These are phyloP conservation scores for Gardenia jasminoides DNA, from an alignment of 257 asterid genomes.

Conservation along the genomic window DNA sequence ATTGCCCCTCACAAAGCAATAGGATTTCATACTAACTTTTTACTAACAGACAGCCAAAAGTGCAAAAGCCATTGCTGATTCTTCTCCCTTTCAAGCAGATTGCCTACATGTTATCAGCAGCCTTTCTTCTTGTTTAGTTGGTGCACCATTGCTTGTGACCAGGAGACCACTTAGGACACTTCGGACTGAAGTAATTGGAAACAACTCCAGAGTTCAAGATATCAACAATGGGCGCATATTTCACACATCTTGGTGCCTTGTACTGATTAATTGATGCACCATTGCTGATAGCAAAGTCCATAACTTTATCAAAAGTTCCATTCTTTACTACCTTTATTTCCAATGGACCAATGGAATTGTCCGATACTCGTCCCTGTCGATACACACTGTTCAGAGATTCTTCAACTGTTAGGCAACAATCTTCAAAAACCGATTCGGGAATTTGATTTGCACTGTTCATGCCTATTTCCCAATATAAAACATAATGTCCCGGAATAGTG, in stretches of 20 bases:
- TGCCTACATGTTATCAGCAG: no score
- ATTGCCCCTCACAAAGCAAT: no score
- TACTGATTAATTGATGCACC: conserved; percentile 96
- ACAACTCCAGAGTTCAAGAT: conserved; percentile 58
- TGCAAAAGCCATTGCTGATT: no score
- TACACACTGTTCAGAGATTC: conserved; percentile 83
- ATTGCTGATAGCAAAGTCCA: conserved; percentile 82
- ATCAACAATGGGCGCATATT: conserved; percentile 75
- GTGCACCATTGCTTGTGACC: conserved; percentile 68
- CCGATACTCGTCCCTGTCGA: conserved; percentile 70
- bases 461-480: conserved; percentile 71
- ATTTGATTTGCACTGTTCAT: conserved; percentile 43
- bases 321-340: conserved; percentile 75
- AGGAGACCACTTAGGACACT: conserved; percentile 75
- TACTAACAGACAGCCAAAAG: no score
- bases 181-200: conserved; percentile 65
- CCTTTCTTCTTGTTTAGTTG: no score
- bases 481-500: conserved; percentile 77
- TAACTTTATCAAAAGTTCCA: conserved; percentile 84
- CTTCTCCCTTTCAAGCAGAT: no score
- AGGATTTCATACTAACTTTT: no score
- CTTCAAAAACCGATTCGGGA: conserved; percentile 79
- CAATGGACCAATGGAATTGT: conserved; percentile 67
- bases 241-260: conserved; percentile 87
- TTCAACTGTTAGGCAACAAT: conserved; percentile 76